Percentiles rank a stretch among this genome's conserved stretches.
Conservation (phyloP, 2,329 filamentous ascomycete genomes). For the Xylariaceae sp. region DNA sequence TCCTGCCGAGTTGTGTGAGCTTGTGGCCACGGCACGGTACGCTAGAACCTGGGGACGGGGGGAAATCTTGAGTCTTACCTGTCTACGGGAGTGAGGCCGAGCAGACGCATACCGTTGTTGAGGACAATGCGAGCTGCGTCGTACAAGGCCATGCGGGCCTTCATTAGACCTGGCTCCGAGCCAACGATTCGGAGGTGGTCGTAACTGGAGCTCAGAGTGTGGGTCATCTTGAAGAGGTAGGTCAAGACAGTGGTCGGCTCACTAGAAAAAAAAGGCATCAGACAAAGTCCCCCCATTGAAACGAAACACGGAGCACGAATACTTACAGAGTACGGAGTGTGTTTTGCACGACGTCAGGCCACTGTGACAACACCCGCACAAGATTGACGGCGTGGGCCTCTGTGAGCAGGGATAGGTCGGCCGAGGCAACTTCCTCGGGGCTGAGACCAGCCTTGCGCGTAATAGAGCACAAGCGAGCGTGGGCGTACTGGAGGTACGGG, state of each 20-base stretch:
- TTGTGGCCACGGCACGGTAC: not conserved
- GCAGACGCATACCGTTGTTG: slow-evolving; percentile 74
- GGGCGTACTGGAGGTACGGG: slow-evolving; percentile 67
- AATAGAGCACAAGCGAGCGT: slow-evolving; percentile 54
- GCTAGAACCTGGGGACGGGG: not conserved
- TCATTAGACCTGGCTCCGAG: slow-evolving; percentile 65
- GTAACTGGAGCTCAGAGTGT: slow-evolving; percentile 73
- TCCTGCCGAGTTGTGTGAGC: slow-evolving; percentile 12
- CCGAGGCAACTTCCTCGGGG: slow-evolving; percentile 39
- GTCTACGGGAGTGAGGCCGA: slow-evolving; percentile 75
- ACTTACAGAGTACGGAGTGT: slow-evolving; percentile 66
- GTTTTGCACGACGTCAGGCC: slow-evolving; percentile 79
- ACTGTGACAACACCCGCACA: slow-evolving; percentile 71
- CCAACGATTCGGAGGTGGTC: slow-evolving; percentile 79
- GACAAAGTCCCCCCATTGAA: not conserved
- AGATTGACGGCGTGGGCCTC: slow-evolving; percentile 56
- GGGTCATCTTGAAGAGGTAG: slow-evolving; percentile 64
- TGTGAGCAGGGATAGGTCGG: slow-evolving; percentile 55
- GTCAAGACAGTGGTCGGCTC: slow-evolving; percentile 65
- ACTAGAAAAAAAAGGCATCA: slow-evolving; percentile 6
- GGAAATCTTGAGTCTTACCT: slow-evolving; percentile 34
- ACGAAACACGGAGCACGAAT: not conserved
- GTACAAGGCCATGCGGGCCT: slow-evolving; percentile 72
- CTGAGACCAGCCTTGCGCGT: slow-evolving; percentile 32
- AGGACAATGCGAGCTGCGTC: slow-evolving; percentile 69